A percentile compares a stretch with the other conserved stretches of the same genome.
phyloP scores from a whole-genome alignment of 768 basidiomycete genomes.

The Boletus insuetus region DNA sequence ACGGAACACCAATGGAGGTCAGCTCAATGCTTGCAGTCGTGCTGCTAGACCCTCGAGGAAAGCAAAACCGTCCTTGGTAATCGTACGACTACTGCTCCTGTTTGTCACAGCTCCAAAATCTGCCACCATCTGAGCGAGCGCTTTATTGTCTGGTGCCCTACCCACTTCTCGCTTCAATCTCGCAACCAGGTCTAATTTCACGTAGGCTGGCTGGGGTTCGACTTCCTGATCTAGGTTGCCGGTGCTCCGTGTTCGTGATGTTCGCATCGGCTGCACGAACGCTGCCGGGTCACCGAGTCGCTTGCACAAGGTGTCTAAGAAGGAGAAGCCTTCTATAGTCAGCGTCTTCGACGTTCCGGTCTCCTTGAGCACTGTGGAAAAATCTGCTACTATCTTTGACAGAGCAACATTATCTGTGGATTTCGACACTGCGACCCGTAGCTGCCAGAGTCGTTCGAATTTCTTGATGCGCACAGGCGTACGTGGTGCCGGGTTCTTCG shows the following conservation, averaged over 20 bases:
- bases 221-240: slow-evolving; percentile 38
- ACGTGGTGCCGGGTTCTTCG: slow-evolving; percentile 25
- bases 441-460: slow-evolving; percentile 48
- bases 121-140: slow-evolving; percentile 60
- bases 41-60: slow-evolving; percentile 63
- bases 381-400: slow-evolving; percentile 54
- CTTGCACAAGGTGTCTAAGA: slow-evolving; percentile 68
- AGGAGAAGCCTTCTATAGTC: slow-evolving; percentile 68
- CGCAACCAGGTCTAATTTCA: slow-evolving; percentile 60
- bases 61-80: slow-evolving; percentile 75
- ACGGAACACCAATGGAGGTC: not conserved
- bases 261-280: slow-evolving; percentile 51
- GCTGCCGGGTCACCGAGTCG: slow-evolving; percentile 69
- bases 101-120: slow-evolving; percentile 73
- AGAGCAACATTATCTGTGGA: slow-evolving; percentile 58
- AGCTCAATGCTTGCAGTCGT: slow-evolving; percentile 40
- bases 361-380: slow-evolving; percentile 55
- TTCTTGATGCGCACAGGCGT: slow-evolving; percentile 35
- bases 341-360: slow-evolving; percentile 62
- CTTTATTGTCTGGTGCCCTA: slow-evolving; percentile 48
- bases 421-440: slow-evolving; percentile 41
- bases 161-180: slow-evolving; percentile 54
- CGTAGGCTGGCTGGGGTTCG: slow-evolving; percentile 46
- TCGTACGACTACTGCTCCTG: slow-evolving; percentile 62
- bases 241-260: slow-evolving; percentile 39